Evolutionary conservation across 2,329 filamentous ascomycete species (phyloP).

Genomic region (Aspergillus candidus): DNA sequence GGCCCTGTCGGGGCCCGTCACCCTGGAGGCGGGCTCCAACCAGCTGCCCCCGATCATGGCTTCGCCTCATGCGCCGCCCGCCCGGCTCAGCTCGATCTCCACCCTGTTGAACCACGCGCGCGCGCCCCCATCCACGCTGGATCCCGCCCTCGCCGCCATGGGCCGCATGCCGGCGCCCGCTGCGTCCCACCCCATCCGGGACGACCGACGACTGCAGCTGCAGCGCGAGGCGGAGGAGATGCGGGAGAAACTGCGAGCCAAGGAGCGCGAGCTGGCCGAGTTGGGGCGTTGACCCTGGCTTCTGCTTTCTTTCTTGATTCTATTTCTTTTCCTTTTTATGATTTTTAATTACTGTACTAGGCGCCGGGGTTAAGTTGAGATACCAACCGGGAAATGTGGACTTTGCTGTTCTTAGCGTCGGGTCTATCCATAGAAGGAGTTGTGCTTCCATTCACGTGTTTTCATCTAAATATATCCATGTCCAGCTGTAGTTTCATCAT

Average conservation of each 20-base stretch:
- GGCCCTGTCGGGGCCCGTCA: conserved; percentile 20
- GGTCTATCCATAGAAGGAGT: too few relatives aligned
- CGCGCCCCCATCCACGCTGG: conserved; percentile 32
- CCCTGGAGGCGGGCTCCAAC: conserved; percentile 30
- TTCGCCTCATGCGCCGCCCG: conserved; percentile 42
- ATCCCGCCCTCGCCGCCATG: conserved; percentile 33
- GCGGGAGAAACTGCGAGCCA: conserved; percentile 64
- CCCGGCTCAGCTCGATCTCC: conserved; percentile 65
- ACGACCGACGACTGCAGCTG: conserved; percentile 60
- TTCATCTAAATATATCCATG: too few relatives aligned
- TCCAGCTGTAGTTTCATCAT: too few relatives aligned
- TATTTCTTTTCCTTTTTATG: background rate
- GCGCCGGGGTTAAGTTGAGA: too few relatives aligned
- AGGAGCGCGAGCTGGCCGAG: conserved; percentile 65
- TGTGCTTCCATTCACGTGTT: too few relatives aligned
- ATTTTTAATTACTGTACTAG: background rate
- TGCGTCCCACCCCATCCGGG: conserved; percentile 39
- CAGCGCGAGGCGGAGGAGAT: conserved; percentile 70
- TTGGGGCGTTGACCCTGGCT: conserved; percentile 25
- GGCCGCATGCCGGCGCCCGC: conserved; percentile 24
- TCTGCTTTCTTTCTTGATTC: background rate
- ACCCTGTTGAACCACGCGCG: conserved; percentile 62
- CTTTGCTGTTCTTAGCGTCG: too few relatives aligned
- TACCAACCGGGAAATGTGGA: too few relatives aligned
- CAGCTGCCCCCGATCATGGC: conserved; percentile 36